These are phyloP conservation scores for Hanseniaspora valbyensis DNA, from an alignment of 805 yeast species.

Conservation along the genomic window DNA sequence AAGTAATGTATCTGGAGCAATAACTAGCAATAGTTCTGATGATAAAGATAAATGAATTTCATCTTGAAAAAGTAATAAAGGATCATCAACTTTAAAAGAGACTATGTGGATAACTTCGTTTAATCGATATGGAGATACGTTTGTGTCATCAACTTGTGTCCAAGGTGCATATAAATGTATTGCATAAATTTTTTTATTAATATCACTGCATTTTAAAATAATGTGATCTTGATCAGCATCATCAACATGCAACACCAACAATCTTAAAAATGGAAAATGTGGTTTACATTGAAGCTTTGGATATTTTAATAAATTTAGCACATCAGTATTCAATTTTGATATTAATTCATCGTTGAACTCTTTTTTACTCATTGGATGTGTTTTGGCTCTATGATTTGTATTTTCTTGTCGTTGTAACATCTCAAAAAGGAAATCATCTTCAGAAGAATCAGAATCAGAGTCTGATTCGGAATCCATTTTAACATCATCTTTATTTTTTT, in stretches of 20 bases:
- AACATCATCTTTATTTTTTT: too few species aligned
- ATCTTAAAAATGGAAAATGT: constrained; percentile 1
- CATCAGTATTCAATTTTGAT: background rate
- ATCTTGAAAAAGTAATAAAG: background rate
- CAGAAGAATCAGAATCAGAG: constrained; percentile 15
- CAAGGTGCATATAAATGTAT: constrained; percentile 22
- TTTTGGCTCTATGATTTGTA: too few species aligned
- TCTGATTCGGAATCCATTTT: too few species aligned
- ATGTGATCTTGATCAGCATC: constrained; percentile 17
- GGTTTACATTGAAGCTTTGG: background rate
- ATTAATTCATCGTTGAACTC: background rate
- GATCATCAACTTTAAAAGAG: background rate
- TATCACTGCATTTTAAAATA: constrained; percentile 14
- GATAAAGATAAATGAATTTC: background rate
- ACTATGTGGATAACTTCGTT: constrained; percentile 7
- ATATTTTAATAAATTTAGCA: background rate
- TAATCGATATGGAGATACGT: background rate
- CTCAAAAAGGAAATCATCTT: constrained; percentile 16
- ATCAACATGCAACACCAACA: constrained; percentile 1
- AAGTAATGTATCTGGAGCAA: constrained; percentile 4
- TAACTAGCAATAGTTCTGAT: background rate
- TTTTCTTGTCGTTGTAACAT: background rate
- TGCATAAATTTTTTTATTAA: constrained; percentile 19
- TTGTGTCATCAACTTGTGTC: background rate
- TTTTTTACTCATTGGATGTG: too few species aligned